phyloP scores from a whole-genome alignment of 768 basidiomycete genomes.

The Dioszegia hungarica region DNA sequence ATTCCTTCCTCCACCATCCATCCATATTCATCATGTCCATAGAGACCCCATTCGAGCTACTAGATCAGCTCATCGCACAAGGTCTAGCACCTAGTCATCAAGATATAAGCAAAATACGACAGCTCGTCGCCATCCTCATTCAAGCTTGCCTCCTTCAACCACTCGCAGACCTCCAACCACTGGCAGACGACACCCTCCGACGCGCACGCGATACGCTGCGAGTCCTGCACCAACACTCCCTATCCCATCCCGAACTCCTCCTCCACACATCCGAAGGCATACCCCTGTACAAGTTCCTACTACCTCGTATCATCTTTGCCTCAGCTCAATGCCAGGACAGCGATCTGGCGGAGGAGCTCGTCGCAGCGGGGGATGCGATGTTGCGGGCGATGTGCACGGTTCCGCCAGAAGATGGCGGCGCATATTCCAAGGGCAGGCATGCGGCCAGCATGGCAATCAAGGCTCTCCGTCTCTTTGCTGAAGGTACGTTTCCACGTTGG shows the following conservation, averaged over 20 bases:
- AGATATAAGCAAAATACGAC: conserved; percentile 23
- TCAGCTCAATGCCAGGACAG: conserved; percentile 3
- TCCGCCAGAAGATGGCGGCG: conserved; percentile 9
- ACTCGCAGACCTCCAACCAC: background rate
- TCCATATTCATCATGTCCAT: background rate
- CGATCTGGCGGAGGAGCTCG: conserved; percentile 12
- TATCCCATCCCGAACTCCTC: conserved; percentile 26
- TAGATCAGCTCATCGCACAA: conserved; percentile 34
- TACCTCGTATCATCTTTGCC: conserved; percentile 29
- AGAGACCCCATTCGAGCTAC: conserved; percentile 11
- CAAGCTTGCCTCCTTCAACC: conserved; percentile 31
- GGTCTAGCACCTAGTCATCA: conserved; percentile 20
- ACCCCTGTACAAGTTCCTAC: conserved; percentile 40
- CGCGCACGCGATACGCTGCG: conserved; percentile 25
- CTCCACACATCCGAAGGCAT: background rate
- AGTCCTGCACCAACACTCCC: conserved; percentile 25
- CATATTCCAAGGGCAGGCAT: background rate
- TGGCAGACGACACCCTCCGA: background rate
- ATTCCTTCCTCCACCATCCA: background rate
- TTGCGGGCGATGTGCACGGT: conserved; percentile 14
- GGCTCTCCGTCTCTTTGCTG: conserved; percentile 4
- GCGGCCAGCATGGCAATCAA: background rate
- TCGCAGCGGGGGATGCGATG: conserved; percentile 6
- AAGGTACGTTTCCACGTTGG: background rate
- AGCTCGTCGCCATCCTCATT: conserved; percentile 32